Evolutionary conservation across 495 filamentous ascomycete species (phyloP), one percentile per base, ranked within the genome.

Genomic region (Saxophila tyrrhenica): DNA sequence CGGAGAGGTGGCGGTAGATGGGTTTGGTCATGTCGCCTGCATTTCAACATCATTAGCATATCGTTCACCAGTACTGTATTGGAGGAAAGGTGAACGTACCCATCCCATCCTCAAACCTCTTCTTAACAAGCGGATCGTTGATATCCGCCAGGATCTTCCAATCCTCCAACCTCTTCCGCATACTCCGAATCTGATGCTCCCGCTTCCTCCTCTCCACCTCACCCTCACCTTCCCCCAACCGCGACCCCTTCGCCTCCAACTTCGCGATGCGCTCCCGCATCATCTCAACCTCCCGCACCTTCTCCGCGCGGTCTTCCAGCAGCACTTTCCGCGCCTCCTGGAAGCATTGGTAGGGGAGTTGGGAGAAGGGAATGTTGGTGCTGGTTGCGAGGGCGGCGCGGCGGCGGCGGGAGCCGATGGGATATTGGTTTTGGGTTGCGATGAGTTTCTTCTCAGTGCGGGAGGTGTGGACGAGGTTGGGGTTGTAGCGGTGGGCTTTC

Each of bases 91-190:
- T 1, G 19, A 23, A 68, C 78, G 66, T 72, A 95, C 92, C 88
- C 61, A 79, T 69, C 13, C 91, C 89, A 73, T 96, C 88, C 65
- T 99, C 92, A 63, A 96, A 96, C 58, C 79, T 85, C 68, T 88
- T 85, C 79, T 96, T 97, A 42, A 97, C 87, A 25, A 88, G 48
- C 0, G 92, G 92, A 65, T 96, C 94, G 65, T 99, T 99, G 69
- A 95, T 87, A 65, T 99, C 92, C 5, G 88, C 89, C 58, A 84
- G 70, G 24, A 99, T 81, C 77, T 94, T 94, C 65, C 95, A 73
- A 48, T 80, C 67, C 65, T 95, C 88, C 51, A 97, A 59, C 60
- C 88, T 73, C 54, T 77, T 69, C 61, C 78, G 75, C 80, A 96
- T 81, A 44, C 81, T 82, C n/a, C 69, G 66, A 41, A 95, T 60